Base-by-base conservation (phyloP, 2,329 filamentous ascomycete species). In the Hymenoscyphus scutula region DNA sequence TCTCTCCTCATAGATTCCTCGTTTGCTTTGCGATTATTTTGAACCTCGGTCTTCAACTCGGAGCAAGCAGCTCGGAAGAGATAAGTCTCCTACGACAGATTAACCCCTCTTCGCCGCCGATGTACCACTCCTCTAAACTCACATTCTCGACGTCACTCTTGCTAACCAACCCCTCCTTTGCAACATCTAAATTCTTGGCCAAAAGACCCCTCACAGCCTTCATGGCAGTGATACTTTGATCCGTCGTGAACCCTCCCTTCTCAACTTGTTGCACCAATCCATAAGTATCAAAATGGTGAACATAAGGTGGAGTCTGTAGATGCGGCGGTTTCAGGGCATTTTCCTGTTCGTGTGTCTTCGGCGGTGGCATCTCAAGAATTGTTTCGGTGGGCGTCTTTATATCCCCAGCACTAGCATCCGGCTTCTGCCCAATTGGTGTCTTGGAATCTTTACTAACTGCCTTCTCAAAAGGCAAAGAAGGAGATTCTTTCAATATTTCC, bases 251-350 rank as follows among this genome's bases (percentile, higher is more conserved):
- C 0, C 89, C 89, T 13, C 87, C 87, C 0, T 78, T 78, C 19
- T 87, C 83, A 17, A 99, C 85, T 70, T 91, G 86, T 72, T 89
- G 89, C 17, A 98, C 95, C 5, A 98, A 84, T 15, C 87, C 88
- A 76, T 95, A 99, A 27, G 89, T 97, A 77, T 99, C 94, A 76
- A 99, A 99, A 77, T 98, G 92, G 78, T 99, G 95, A 37, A 97
- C 87, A 73, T 97, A 96, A 1, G 88, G 90, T 7, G 90, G 85
- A 0, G 91, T 84, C 56, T 86, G 82, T 73, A 90, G 84, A 73
- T 92, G 87, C 4, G 89, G 89, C 25, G 85, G 83, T 68, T 83
- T 82, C 56, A 78, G 76, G 29, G 79, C 71, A 59, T 79, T 72
- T 53, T 72, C 62, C 38, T 72, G 65, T 53, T 74, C 73, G 13